phyloP scores from a whole-genome alignment of 305 asterid genomes.

The Fraxinus sp. region DNA sequence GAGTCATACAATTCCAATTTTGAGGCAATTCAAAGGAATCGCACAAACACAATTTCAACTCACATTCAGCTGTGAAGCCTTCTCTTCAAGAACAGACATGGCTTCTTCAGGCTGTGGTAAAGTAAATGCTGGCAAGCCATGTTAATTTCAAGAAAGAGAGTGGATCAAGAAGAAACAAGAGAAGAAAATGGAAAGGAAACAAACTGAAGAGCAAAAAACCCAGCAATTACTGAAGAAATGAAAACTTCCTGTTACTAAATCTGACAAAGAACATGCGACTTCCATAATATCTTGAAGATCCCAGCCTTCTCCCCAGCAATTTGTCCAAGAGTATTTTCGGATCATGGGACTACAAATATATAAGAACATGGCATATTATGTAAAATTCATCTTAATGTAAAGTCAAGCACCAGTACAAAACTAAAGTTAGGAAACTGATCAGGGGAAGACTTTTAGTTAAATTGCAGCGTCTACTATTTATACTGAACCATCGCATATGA shows the following conservation, averaged over 20 bases:
- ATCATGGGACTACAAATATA: slow-evolving; percentile 26
- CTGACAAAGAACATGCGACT: slow-evolving; percentile 2
- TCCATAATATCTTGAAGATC: slow-evolving; percentile 71
- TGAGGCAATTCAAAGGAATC: slow-evolving; percentile 11
- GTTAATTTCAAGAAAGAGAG: slow-evolving; percentile 37
- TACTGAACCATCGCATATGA: background rate
- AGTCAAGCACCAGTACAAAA: slow-evolving; percentile 3
- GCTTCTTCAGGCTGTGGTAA: slow-evolving; percentile 97
- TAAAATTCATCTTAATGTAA: background rate
- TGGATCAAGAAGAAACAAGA: slow-evolving; percentile 18
- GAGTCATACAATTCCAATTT: slow-evolving; percentile 4
- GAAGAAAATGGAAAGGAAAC: slow-evolving; percentile 20
- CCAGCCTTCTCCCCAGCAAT: slow-evolving; percentile 99
- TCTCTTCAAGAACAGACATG: slow-evolving; percentile 80
- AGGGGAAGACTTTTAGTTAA: background rate
- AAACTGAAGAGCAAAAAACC: background rate
- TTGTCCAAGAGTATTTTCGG: slow-evolving; percentile 92
- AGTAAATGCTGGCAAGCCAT: slow-evolving; percentile 82
- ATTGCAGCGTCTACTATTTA: background rate
- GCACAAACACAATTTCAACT: slow-evolving; percentile 36
- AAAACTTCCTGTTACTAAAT: slow-evolving; percentile 7
- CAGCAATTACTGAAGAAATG: background rate
- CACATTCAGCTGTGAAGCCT: slow-evolving; percentile 76
- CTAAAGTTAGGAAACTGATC: slow-evolving; percentile 1
- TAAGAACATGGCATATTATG: slow-evolving; percentile 18